Evolutionary conservation across 23 red algal genomes (phyloP).

Genomic region (Gracilaria domingensis): DNA sequence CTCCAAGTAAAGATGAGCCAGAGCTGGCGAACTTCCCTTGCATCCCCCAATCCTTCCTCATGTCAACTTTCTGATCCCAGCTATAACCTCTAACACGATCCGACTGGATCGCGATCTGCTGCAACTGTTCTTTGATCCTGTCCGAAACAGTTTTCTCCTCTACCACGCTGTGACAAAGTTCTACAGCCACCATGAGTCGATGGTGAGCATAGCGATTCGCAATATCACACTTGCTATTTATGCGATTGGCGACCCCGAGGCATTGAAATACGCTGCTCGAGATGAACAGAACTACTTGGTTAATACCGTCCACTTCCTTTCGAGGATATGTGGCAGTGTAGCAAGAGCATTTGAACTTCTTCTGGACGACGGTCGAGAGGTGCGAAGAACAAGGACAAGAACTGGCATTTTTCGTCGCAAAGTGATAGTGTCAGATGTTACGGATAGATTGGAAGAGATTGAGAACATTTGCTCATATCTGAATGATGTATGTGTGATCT

Average conservation of each 20-base stretch:
- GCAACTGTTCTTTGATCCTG: constrained; percentile 84
- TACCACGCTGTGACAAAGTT: constrained; percentile 52
- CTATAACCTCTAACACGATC: no score
- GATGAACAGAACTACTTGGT: constrained; percentile 41
- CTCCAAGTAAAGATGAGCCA: no score
- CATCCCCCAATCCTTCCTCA: no score
- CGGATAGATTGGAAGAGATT: constrained; percentile 59
- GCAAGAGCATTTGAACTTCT: constrained; percentile 65
- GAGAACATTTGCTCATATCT: constrained; percentile 70
- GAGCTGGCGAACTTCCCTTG: no score
- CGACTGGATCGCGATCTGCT: constrained; percentile 53
- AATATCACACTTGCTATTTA: constrained; percentile 69
- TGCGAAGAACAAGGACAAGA: constrained; percentile 42
- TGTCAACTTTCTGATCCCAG: no score
- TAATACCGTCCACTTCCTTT: constrained; percentile 38
- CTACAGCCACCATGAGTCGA: constrained; percentile 59
- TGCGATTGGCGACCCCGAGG: constrained; percentile 41
- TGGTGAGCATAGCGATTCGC: constrained; percentile 77
- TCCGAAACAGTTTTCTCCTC: constrained; percentile 34
- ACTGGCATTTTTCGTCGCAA: constrained; percentile 61
- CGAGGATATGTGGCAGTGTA: constrained; percentile 52
- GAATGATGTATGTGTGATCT: constrained; percentile 42
- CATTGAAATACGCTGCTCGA: constrained; percentile 36
- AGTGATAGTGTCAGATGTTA: constrained; percentile 50
- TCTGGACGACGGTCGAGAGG: constrained; percentile 67